These are phyloP conservation scores for Diaporthe ilicicola DNA, from an alignment of 2,329 filamentous ascomycete genomes.

Conservation along the genomic window DNA sequence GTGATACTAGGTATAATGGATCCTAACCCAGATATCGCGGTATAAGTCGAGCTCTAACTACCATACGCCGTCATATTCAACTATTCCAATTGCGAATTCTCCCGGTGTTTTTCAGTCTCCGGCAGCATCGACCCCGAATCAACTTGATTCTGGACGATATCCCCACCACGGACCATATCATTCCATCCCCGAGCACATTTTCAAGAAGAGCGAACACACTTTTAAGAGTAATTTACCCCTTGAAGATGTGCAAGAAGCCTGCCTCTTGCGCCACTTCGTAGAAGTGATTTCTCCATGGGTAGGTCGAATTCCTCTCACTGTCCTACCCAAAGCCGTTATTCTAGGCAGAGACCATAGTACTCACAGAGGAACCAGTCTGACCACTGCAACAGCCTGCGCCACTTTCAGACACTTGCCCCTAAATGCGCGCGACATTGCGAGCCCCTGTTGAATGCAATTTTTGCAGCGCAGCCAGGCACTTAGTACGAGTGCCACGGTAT, in stretches of 20 bases:
- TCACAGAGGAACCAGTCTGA: not conserved
- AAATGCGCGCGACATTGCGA: not conserved
- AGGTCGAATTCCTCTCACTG: not conserved
- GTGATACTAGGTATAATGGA: too few relatives aligned
- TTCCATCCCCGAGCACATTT: not conserved
- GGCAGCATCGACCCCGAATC: not conserved
- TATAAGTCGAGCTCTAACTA: not conserved
- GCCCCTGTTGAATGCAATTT: not conserved
- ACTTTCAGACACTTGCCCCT: not conserved
- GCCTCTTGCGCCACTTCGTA: not conserved
- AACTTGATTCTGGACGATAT: not conserved
- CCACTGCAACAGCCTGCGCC: not conserved
- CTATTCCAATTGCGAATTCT: not conserved
- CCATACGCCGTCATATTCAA: not conserved
- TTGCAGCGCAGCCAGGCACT: not conserved
- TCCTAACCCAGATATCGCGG: conserved; percentile 1
- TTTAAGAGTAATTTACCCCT: not conserved
- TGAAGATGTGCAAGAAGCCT: conserved; percentile 14
- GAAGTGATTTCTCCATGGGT: conserved; percentile 6
- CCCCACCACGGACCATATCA: not conserved
- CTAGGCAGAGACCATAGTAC: not conserved
- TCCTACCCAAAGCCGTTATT: too few relatives aligned
- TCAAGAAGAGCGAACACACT: not conserved
- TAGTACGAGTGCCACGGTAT: not conserved
- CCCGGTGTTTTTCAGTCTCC: conserved; percentile 1